Base-by-base conservation (phyloP, 805 yeast genomes). In the Ogataea ramenticola region DNA sequence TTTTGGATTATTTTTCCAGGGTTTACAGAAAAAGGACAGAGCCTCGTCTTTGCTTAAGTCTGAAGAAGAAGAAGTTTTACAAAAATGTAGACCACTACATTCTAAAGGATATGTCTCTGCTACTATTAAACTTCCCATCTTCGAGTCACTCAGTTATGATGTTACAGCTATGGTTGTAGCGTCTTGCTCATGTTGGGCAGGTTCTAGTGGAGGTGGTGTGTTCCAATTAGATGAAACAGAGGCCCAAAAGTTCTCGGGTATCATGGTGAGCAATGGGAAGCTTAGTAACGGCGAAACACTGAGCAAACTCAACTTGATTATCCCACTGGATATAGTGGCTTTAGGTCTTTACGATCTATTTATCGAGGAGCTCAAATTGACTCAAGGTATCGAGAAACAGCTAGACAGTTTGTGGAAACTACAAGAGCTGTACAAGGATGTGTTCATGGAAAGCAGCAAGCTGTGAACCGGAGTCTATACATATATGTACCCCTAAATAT, bases 181-280 rank as follows among this genome's bases (percentile, higher is more conserved):
- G 1, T 67, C 75, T 0, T 58, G 74, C 0, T 59, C 71, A 9
- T 72, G 75, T 51, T 73, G 77, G 77, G 67, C 71, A 43, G 78
- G 78, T 1, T 71, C 77, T 4, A 68, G 74, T 1, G 78, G 78
- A 0, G 77, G 77, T 0, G 75, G 72, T 0, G 51, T 72, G 3
- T 62, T 69, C 36, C 26, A 36, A 2, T 32, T 45, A 1, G 39
- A 50, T 16, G 55, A 53, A 5, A 40, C 41, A 7, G 15, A 20
- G 1, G 12, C 16, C 2, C 43, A 44, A 17, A 48, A 56, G 14
- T 49, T 72, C 11, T 41, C 68, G 8, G 78, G 76, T 0, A 45
- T 72, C 6, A 67, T 72, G 45, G 70, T 70, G 42, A 67, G 74
- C 37, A 72, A 72, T 49, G 76, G 59, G 3, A 45, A 45, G 20